Evolutionary conservation across 805 yeast genomes (phyloP).

Genomic region (Wickerhamiella allomyrinae): DNA sequence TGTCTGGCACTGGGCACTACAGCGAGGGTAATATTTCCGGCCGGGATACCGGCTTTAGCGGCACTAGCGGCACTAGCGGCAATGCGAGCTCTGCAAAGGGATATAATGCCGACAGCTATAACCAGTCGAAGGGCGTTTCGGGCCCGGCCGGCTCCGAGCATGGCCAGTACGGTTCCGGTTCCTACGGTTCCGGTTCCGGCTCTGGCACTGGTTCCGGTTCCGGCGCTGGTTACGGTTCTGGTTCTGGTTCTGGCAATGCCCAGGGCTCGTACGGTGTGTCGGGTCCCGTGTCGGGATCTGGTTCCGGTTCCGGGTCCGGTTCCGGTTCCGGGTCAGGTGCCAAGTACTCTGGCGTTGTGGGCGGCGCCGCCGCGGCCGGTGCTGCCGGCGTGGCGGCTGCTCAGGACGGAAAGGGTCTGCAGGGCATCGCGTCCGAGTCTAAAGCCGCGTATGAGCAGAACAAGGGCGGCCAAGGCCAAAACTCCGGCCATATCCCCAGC

Average conservation of each 20-base stretch:
- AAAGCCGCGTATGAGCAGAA: background rate
- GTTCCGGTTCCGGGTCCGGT: background rate
- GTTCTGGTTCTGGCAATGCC: conserved; percentile 3
- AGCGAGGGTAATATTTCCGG: background rate
- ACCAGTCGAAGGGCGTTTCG: too few species aligned
- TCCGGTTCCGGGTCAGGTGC: conserved; percentile 6
- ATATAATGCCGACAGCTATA: too few species aligned
- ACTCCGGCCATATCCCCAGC: conserved; percentile 6
- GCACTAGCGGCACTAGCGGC: background rate
- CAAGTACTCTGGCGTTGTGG: conserved; percentile 19
- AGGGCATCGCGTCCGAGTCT: background rate
- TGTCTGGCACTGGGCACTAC: background rate
- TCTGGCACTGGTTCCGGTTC: conserved; percentile 9
- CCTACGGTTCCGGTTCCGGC: conserved; percentile 10
- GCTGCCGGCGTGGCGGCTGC: background rate
- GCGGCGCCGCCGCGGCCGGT: conserved; percentile 8
- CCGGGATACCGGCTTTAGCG: conserved; percentile 3
- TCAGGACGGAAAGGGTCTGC: background rate
- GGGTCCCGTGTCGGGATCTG: background rate
- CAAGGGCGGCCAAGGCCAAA: background rate
- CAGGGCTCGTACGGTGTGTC: background rate
- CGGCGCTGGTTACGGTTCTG: background rate
- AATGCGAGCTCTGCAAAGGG: background rate
- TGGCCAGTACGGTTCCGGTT: conserved; percentile 7
- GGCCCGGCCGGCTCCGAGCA: background rate